Conservation (phyloP, 768 basidiomycete genomes). For the Boletus pseudo-olivaceus region DNA sequence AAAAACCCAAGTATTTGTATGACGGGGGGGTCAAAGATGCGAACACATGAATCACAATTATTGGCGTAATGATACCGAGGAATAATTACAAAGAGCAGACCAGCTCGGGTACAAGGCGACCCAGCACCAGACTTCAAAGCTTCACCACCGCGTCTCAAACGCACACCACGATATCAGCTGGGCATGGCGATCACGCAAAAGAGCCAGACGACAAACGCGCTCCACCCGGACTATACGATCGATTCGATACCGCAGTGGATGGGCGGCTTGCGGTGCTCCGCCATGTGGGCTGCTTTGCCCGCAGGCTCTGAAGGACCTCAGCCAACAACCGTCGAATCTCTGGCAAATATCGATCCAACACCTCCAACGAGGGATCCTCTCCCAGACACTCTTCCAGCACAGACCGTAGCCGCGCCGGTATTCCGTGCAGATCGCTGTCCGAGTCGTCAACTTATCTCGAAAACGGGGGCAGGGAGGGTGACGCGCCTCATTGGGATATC, state of each 20-base stretch:
- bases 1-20: not conserved
- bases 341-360: constrained; percentile 38
- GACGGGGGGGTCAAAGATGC: not conserved
- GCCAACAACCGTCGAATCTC: constrained; percentile 34
- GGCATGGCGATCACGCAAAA: constrained; percentile 7
- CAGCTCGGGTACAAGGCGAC: not conserved
- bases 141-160: constrained; percentile 4
- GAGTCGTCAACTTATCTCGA: not conserved
- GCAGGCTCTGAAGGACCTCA: constrained; percentile 40
- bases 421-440: constrained; percentile 38
- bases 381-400: constrained; percentile 44
- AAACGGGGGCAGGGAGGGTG: not conserved
- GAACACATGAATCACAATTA: not conserved
- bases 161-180: not conserved
- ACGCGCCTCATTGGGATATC: constrained; percentile 75
- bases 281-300: constrained; percentile 41
- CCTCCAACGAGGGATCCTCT: constrained; percentile 34
- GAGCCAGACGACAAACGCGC: not conserved
- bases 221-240: not conserved
- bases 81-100: not conserved
- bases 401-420: constrained; percentile 36
- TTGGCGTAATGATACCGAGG: not conserved
- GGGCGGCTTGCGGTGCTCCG: constrained; percentile 16
- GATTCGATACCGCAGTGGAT: constrained; percentile 3
- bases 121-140: not conserved